These are phyloP conservation scores for Trichoderma afroharzianum DNA, from an alignment of 2,329 filamentous ascomycete species.

Conservation along the genomic window DNA sequence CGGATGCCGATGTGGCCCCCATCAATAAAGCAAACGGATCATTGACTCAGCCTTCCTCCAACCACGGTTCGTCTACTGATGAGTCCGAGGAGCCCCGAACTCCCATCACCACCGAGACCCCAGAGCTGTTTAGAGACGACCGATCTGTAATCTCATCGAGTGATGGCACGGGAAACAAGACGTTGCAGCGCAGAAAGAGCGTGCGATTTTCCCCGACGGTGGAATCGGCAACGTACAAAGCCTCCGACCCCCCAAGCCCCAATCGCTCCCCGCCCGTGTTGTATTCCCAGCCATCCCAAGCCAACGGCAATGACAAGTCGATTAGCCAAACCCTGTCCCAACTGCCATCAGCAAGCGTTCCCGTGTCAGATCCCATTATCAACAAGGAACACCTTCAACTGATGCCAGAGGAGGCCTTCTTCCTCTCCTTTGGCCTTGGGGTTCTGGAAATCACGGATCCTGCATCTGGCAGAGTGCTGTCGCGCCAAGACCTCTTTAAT, in stretches of 20 bases:
- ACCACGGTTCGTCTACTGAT: slow-evolving; percentile 7
- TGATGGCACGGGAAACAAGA: slow-evolving; percentile 23
- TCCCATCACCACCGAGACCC: slow-evolving; percentile 16
- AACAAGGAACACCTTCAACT: slow-evolving; percentile 85
- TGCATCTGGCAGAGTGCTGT: slow-evolving; percentile 41
- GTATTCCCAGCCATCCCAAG: slow-evolving; percentile 20
- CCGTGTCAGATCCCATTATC: slow-evolving; percentile 28
- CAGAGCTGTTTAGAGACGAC: background rate
- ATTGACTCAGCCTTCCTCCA: background rate
- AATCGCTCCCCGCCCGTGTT: slow-evolving; percentile 28
- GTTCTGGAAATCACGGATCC: slow-evolving; percentile 61
- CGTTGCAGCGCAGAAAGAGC: slow-evolving; percentile 52
- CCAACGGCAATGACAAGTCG: slow-evolving; percentile 23
- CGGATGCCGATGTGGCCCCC: background rate
- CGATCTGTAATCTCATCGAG: slow-evolving; percentile 21
- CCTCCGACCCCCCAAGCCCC: slow-evolving; percentile 50
- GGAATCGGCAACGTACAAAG: slow-evolving; percentile 58
- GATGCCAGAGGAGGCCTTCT: slow-evolving; percentile 86
- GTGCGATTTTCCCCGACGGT: slow-evolving; percentile 68
- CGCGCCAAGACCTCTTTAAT: slow-evolving; percentile 56
- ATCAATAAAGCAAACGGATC: background rate
- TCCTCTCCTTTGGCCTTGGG: slow-evolving; percentile 77
- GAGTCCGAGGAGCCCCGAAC: slow-evolving; percentile 12
- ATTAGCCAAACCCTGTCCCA: slow-evolving; percentile 1
- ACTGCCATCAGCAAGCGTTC: background rate